A percentile compares a stretch with the other conserved stretches of the same genome.
Evolutionary conservation across 331 rosid species (phyloP).

Genomic region (Telfairia occidentalis): DNA sequence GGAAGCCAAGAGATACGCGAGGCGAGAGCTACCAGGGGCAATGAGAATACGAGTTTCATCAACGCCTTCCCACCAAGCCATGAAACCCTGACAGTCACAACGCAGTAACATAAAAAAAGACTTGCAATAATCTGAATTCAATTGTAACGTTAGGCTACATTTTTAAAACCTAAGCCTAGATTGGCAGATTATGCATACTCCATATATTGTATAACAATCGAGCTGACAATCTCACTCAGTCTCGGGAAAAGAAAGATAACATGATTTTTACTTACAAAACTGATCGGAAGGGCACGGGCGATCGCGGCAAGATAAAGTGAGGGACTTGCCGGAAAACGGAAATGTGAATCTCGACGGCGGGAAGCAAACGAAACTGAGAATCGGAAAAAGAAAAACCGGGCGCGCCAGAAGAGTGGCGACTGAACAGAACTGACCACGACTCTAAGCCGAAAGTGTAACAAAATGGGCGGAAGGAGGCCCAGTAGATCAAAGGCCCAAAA

Average conservation of each 20-base stretch:
- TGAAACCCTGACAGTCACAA: slow-evolving; percentile 21
- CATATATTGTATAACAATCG: not conserved
- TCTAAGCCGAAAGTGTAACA: not conserved
- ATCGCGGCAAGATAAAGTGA: not conserved
- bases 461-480: not conserved
- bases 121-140: not conserved
- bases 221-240: not conserved
- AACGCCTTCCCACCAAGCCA: slow-evolving; percentile 55
- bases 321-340: not conserved
- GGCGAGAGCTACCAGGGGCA: slow-evolving; percentile 42
- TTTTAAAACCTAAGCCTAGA: not conserved
- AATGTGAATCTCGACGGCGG: slow-evolving; percentile 4
- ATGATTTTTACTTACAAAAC: not conserved
- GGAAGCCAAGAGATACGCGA: not conserved
- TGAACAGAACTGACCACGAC: not conserved
- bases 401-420: not conserved
- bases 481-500: not conserved
- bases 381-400: not conserved
- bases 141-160: not conserved
- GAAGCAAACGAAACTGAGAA: not conserved
- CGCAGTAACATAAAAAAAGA: not conserved
- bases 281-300: not conserved
- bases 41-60: slow-evolving; percentile 72
- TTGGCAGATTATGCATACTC: not conserved
- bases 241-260: not conserved